Evolutionary conservation across 306 rosid species (phyloP).

Genomic region (Sesbania bispinosa): DNA sequence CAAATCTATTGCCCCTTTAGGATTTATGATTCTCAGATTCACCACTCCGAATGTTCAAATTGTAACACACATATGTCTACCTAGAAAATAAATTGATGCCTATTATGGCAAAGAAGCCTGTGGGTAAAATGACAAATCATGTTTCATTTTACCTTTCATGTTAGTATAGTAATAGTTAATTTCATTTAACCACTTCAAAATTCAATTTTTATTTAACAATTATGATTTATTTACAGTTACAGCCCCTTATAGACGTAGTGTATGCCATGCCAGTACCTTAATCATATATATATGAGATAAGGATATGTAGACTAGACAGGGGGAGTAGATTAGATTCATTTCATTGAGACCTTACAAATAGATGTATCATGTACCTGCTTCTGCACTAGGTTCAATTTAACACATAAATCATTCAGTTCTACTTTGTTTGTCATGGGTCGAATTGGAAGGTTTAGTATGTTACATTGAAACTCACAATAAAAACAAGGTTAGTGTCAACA

Average conservation of each 20-base stretch:
- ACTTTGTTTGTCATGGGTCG: constrained; percentile 36
- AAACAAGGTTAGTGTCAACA: constrained; percentile 60
- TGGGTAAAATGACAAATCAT: background rate
- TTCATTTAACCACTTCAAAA: no score
- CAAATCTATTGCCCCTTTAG: constrained; percentile 17
- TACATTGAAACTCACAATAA: constrained; percentile 54
- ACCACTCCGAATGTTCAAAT: constrained; percentile 21
- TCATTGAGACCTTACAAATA: constrained; percentile 31
- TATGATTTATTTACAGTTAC: no score
- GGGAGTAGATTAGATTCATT: constrained; percentile 35
- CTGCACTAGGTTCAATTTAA: constrained; percentile 27
- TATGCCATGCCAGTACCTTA: constrained; percentile 4
- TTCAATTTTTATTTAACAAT: no score
- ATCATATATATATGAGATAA: constrained; percentile 15
- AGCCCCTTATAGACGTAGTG: background rate
- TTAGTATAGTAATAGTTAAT: no score
- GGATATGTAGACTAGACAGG: constrained; percentile 18
- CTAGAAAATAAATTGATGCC: constrained; percentile 17
- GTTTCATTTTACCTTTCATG: background rate
- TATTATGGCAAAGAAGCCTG: constrained; percentile 3
- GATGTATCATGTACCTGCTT: constrained; percentile 31
- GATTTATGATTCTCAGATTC: background rate
- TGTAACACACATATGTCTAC: constrained; percentile 2
- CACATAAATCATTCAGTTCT: constrained; percentile 17
- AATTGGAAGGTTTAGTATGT: constrained; percentile 26